A percentile compares a stretch with the other conserved stretches of the same genome.
Conservation (phyloP, 352 stramenopile genomes). For the Globisporangium cederbergense region DNA sequence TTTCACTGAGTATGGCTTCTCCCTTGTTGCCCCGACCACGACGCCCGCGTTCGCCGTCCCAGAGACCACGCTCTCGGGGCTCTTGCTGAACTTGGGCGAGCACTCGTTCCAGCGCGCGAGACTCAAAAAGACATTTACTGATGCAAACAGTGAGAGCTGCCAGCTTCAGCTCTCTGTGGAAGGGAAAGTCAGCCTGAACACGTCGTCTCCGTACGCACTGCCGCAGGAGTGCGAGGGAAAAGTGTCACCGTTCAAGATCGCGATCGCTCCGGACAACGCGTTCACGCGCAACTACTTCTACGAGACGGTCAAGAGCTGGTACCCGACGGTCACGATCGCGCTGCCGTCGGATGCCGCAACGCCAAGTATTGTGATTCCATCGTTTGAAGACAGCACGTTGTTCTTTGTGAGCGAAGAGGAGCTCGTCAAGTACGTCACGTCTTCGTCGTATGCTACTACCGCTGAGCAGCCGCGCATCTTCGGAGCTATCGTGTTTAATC, state of each 20-base stretch:
- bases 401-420: slow-evolving; percentile 31
- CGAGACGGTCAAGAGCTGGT: slow-evolving; percentile 28
- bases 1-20: slow-evolving; percentile 31
- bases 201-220: slow-evolving; percentile 21
- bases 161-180: slow-evolving; percentile 1
- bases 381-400: slow-evolving; percentile 34
- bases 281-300: slow-evolving; percentile 39
- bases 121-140: slow-evolving; percentile 12
- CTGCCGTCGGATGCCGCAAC: slow-evolving; percentile 6
- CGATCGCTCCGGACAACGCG: slow-evolving; percentile 30
- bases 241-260: slow-evolving; percentile 31
- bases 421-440: slow-evolving; percentile 34
- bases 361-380: slow-evolving; percentile 26
- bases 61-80: slow-evolving; percentile 57
- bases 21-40: slow-evolving; percentile 26
- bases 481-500: slow-evolving; percentile 45
- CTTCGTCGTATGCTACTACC: slow-evolving; percentile 26
- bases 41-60: slow-evolving; percentile 39
- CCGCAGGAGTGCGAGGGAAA: slow-evolving; percentile 18
- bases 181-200: slow-evolving; percentile 19
- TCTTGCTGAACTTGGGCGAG: slow-evolving; percentile 47
- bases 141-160: slow-evolving; percentile 4
- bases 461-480: slow-evolving; percentile 28
- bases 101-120: slow-evolving; percentile 30
- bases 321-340: slow-evolving; percentile 22